Conservation (phyloP, 208 protist genomes). For the Chromosphaera perkinsii region DNA sequence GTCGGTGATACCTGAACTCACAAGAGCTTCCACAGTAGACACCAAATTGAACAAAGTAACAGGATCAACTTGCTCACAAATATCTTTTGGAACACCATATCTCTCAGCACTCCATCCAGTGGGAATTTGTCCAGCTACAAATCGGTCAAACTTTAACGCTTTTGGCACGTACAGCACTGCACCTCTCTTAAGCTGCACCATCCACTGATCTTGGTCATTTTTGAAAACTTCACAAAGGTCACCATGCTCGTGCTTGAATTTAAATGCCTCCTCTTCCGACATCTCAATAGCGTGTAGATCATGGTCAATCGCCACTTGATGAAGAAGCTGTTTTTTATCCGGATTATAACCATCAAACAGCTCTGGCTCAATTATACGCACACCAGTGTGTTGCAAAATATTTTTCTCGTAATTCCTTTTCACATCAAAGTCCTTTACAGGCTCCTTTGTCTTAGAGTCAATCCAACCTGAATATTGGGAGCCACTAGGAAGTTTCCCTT, state of each 20-base stretch:
- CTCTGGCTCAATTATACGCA: conserved; percentile 65
- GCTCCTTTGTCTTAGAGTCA: conserved; percentile 48
- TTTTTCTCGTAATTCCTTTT: conserved; percentile 47
- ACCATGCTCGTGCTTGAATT: conserved; percentile 60
- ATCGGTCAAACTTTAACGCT: conserved; percentile 58
- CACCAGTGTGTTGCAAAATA: conserved; percentile 51
- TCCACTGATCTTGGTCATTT: conserved; percentile 35
- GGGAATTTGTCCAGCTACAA: conserved; percentile 61
- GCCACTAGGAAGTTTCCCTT: conserved; percentile 1
- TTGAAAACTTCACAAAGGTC: conserved; percentile 43
- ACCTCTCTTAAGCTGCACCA: conserved; percentile 54
- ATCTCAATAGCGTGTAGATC: conserved; percentile 59
- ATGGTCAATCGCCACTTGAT: conserved; percentile 57
- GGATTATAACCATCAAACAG: conserved; percentile 66
- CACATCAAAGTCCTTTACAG: conserved; percentile 45
- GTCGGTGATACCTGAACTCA: conserved; percentile 58
- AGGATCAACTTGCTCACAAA: conserved; percentile 59
- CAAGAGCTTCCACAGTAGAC: conserved; percentile 60
- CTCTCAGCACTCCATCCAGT: conserved; percentile 40
- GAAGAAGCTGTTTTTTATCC: conserved; percentile 58
- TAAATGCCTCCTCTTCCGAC: conserved; percentile 54
- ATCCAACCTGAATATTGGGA: conserved; percentile 58
- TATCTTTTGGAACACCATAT: conserved; percentile 46
- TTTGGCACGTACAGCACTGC: conserved; percentile 62
- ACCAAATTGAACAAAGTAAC: conserved; percentile 63